Evolutionary conservation across 176 grass and related monocot species (phyloP).

Genomic region (Aechmea fasciata): DNA sequence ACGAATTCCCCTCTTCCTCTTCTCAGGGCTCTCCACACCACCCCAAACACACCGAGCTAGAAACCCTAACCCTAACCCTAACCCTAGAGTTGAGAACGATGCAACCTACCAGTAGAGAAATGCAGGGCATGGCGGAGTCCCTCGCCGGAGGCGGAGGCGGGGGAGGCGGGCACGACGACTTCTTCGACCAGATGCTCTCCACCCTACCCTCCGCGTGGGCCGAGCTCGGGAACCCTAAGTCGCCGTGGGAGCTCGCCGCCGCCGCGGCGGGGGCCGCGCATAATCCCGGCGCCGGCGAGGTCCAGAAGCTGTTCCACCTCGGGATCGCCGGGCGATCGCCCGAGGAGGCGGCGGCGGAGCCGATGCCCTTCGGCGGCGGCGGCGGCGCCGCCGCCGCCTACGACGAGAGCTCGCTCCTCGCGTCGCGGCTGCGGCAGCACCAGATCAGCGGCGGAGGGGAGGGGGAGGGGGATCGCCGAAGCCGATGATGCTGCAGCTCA

Average conservation of each 20-base stretch:
- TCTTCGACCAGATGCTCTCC: slow-evolving; percentile 94
- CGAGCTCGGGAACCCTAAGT: slow-evolving; percentile 59
- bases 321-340: no score
- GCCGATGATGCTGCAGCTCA: slow-evolving; percentile 50
- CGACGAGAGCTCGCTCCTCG: slow-evolving; percentile 66
- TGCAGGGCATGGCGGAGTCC: slow-evolving; percentile 12
- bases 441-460: slow-evolving; percentile 58
- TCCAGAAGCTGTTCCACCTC: no score
- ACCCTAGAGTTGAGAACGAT: neutral
- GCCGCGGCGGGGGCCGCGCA: slow-evolving; percentile 20
- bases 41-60: neutral
- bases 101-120: slow-evolving; percentile 17
- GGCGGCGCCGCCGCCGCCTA: slow-evolving; percentile 14
- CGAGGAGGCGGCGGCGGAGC: no score
- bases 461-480: slow-evolving; percentile 38
- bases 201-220: slow-evolving; percentile 61
- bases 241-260: slow-evolving; percentile 45
- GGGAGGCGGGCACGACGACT: slow-evolving; percentile 49
- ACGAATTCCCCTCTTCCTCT: slow-evolving; percentile 28
- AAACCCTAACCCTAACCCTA: slow-evolving; percentile 5
- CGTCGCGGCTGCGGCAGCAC: slow-evolving; percentile 52
- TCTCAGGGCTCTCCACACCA: neutral
- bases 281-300: no score
- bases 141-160: slow-evolving; percentile 6
- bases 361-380: no score